A percentile compares a stretch with the other conserved stretches of the same genome.
Evolutionary conservation across 345 rosid species (phyloP).

Genomic region (Dipteronia dyeriana): DNA sequence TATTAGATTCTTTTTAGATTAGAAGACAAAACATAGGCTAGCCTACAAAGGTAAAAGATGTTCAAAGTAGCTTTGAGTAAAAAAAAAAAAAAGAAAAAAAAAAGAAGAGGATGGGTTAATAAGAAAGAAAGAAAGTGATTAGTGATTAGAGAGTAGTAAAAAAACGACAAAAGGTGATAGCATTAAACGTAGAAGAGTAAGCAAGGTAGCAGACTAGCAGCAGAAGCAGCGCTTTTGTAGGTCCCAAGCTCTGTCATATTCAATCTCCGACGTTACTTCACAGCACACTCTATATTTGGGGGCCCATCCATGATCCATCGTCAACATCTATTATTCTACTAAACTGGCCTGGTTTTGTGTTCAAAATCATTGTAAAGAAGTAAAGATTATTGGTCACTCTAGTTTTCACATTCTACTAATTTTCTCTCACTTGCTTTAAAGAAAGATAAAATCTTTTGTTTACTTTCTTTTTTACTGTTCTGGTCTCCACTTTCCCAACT

Average conservation of each 20-base stretch:
- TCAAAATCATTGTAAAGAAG: too few species aligned
- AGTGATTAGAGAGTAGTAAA: not conserved
- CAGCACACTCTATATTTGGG: not conserved
- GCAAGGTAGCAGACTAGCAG: not conserved
- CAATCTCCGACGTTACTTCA: slow-evolving; percentile 27
- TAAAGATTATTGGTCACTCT: not conserved
- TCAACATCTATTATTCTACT: slow-evolving; percentile 16
- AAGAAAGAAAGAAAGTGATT: slow-evolving; percentile 3
- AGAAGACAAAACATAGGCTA: not conserved
- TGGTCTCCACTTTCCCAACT: slow-evolving; percentile 63
- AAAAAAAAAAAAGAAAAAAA: not conserved
- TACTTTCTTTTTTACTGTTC: slow-evolving; percentile 51
- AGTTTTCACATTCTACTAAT: not conserved
- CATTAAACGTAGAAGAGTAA: slow-evolving; percentile 5
- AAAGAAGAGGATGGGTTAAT: not conserved
- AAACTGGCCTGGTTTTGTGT: too few species aligned
- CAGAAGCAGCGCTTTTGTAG: slow-evolving; percentile 36
- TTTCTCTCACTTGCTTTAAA: slow-evolving; percentile 11
- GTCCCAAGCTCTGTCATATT: slow-evolving; percentile 30
- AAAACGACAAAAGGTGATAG: slow-evolving; percentile 27
- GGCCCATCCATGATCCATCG: not conserved
- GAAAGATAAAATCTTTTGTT: slow-evolving; percentile 22
- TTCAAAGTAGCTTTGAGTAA: not conserved
- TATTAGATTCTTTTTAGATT: not conserved
- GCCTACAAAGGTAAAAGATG: not conserved